These are phyloP conservation scores for Postia placenta DNA, from an alignment of 768 basidiomycete species.

Conservation along the genomic window DNA sequence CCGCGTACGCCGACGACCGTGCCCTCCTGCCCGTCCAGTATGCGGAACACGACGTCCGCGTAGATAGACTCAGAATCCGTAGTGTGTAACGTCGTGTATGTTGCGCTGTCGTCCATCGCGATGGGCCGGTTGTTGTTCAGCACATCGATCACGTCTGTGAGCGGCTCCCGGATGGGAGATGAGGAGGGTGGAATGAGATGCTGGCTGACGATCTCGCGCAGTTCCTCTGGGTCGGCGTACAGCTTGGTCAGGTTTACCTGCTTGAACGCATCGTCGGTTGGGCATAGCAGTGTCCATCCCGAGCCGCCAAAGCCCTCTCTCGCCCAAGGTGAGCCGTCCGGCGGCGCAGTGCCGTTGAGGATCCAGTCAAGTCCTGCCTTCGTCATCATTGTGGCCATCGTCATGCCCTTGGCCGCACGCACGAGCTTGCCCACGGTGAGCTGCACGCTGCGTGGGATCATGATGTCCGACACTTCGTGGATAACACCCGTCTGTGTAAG, in stretches of 20 bases:
- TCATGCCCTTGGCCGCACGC: constrained; percentile 81
- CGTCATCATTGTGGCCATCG: constrained; percentile 78
- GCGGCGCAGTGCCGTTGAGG: constrained; percentile 76
- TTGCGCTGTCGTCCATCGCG: constrained; percentile 58
- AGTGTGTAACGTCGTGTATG: constrained; percentile 77
- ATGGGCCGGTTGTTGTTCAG: constrained; percentile 71
- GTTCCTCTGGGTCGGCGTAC: constrained; percentile 45
- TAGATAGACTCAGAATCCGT: constrained; percentile 43
- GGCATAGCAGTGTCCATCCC: constrained; percentile 88
- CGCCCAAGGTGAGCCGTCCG: constrained; percentile 63
- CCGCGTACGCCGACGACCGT: constrained; percentile 68
- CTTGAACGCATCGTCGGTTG: constrained; percentile 90
- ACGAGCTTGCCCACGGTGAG: constrained; percentile 87
- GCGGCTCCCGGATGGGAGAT: background rate
- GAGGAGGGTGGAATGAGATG: constrained; percentile 51
- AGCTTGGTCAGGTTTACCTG: constrained; percentile 73
- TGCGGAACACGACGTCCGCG: constrained; percentile 80
- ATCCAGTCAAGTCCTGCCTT: constrained; percentile 91
- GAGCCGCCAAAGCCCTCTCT: constrained; percentile 38
- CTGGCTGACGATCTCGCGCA: constrained; percentile 63
- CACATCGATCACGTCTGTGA: constrained; percentile 15
- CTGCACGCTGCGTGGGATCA: constrained; percentile 83
- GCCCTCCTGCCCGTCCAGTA: constrained; percentile 34
- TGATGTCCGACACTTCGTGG: constrained; percentile 79
- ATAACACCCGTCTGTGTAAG: constrained; percentile 88